These are phyloP conservation scores for Cenchrus americanus DNA, from an alignment of 176 grass and related monocot genomes.

Conservation along the genomic window DNA sequence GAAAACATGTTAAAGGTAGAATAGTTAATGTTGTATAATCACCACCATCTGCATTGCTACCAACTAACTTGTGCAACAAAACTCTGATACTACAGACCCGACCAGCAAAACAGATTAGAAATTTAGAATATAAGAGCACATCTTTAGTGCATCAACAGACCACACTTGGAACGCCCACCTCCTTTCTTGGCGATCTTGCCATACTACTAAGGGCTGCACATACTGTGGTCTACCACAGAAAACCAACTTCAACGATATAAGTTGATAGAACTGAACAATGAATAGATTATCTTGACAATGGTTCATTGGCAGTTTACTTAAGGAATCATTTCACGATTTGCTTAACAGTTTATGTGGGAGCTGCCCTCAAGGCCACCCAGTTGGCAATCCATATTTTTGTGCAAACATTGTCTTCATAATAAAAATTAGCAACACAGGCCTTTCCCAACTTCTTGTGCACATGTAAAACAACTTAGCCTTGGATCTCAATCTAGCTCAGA, in stretches of 20 bases:
- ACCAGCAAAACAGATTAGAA: not conserved
- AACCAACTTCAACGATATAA: not conserved
- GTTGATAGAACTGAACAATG: not conserved
- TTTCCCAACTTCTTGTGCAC: constrained; percentile 14
- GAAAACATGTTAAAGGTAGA: not conserved
- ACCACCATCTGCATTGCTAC: not conserved
- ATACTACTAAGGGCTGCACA: not conserved
- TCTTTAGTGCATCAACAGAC: not conserved
- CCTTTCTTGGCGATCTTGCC: not conserved
- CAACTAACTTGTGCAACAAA: not conserved
- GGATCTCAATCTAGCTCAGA: not conserved
- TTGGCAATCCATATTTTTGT: not conserved
- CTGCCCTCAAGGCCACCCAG: not conserved
- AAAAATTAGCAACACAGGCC: not conserved
- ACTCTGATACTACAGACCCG: not conserved
- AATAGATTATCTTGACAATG: not conserved
- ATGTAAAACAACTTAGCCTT: not conserved
- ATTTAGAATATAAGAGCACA: not conserved
- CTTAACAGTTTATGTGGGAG: not conserved
- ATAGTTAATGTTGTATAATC: not conserved
- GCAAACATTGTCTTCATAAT: not conserved
- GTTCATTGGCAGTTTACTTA: not conserved
- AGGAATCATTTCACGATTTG: not conserved
- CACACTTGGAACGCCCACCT: not conserved
- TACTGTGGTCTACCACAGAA: not conserved